Conservation (phyloP, 345 rosid genomes). For the Passiflora organensis region DNA sequence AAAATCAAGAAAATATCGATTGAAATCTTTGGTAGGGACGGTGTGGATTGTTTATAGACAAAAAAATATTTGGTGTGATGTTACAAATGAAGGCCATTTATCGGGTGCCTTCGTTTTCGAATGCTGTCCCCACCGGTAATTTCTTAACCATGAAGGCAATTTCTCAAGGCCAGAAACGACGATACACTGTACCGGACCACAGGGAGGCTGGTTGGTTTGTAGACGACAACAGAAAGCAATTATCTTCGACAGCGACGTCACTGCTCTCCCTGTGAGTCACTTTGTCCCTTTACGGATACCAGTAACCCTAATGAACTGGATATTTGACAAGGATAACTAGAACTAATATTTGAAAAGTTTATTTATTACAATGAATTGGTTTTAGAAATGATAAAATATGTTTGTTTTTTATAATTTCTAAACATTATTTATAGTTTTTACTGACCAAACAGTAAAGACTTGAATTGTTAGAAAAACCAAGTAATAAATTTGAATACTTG, state of each 20-base stretch:
- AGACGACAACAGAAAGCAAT: not conserved
- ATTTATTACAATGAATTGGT: too few species aligned
- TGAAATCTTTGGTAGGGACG: not conserved
- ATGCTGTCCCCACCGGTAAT: not conserved
- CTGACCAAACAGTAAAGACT: too few species aligned
- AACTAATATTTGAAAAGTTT: too few species aligned
- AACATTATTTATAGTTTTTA: too few species aligned
- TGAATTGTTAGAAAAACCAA: too few species aligned
- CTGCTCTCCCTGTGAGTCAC: not conserved
- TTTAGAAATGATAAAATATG: too few species aligned
- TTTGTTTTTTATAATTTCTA: too few species aligned
- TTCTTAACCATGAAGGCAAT: conserved; percentile 2
- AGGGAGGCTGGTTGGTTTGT: not conserved
- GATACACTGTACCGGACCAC: not conserved
- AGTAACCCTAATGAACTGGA: too few species aligned
- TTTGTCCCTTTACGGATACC: too few species aligned
- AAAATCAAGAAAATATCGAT: not conserved
- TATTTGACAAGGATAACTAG: too few species aligned
- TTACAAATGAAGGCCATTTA: not conserved
- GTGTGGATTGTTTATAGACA: not conserved
- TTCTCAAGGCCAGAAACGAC: not conserved
- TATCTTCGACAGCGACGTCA: not conserved
- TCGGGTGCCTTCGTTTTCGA: not conserved
- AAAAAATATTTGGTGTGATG: not conserved
- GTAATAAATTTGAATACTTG: too few species aligned